phyloP scores from a whole-genome alignment of 257 asterid species.

The Haberlea rhodopensis region DNA sequence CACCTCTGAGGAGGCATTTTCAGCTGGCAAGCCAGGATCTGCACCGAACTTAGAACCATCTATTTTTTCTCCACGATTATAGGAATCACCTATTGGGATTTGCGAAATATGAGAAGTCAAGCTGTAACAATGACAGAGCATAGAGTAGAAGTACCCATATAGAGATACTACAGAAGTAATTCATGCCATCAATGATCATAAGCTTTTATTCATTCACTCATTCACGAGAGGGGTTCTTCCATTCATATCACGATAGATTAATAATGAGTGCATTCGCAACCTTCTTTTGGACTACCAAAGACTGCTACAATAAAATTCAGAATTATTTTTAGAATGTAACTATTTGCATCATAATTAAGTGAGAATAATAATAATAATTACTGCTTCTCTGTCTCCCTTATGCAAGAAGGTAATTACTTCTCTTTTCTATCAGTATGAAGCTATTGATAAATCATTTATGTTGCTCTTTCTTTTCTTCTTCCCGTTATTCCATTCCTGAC shows the following conservation, averaged over 20 bases:
- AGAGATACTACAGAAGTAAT: not conserved
- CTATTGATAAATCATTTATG: too few relatives aligned
- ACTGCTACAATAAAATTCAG: too few relatives aligned
- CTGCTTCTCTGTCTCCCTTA: too few relatives aligned
- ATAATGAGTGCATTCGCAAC: slow-evolving; percentile 1
- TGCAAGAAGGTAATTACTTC: too few relatives aligned
- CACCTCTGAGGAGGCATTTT: slow-evolving; percentile 37
- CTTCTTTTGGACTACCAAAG: not conserved
- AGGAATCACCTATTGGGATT: slow-evolving; percentile 62
- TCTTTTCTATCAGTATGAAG: too few relatives aligned
- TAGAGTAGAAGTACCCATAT: not conserved
- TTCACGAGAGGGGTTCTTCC: not conserved
- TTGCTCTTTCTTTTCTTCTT: too few relatives aligned
- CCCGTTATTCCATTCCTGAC: too few relatives aligned
- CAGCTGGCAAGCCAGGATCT: slow-evolving; percentile 76
- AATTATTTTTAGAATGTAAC: too few relatives aligned
- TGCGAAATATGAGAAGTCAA: not conserved
- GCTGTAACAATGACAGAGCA: not conserved
- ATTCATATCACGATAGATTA: not conserved
- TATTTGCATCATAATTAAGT: too few relatives aligned
- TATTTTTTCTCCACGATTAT: slow-evolving; percentile 87
- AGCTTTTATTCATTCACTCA: not conserved
- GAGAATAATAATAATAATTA: too few relatives aligned
- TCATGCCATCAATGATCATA: not conserved
- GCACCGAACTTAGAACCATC: slow-evolving; percentile 66